Evolutionary conservation across 2,329 filamentous ascomycete species (phyloP).

Genomic region (Trichoderma guizhouense): DNA sequence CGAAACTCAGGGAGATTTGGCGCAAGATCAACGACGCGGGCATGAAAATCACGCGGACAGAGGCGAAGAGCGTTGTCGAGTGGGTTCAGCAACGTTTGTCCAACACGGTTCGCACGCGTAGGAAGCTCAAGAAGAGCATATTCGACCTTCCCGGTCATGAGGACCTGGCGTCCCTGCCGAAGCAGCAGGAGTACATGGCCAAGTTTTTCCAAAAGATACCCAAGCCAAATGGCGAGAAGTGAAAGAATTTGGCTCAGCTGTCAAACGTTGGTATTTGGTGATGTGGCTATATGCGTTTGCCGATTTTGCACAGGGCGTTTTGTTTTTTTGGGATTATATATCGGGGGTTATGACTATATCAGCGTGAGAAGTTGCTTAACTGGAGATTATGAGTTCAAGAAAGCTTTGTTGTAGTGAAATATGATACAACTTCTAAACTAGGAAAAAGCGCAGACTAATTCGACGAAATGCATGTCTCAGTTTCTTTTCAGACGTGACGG

Average conservation of each 20-base stretch:
- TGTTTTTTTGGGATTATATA: background rate
- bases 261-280: background rate
- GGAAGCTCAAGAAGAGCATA: slow-evolving; percentile 50
- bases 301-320: background rate
- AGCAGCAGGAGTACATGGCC: slow-evolving; percentile 50
- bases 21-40: slow-evolving; percentile 70
- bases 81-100: slow-evolving; percentile 70
- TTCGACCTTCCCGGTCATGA: slow-evolving; percentile 39
- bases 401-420: slow-evolving; percentile 24
- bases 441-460: slow-evolving; percentile 24
- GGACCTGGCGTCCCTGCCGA: slow-evolving; percentile 40
- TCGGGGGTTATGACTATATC: background rate
- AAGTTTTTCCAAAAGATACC: slow-evolving; percentile 39
- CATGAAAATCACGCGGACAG: slow-evolving; percentile 66
- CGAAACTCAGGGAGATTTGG: slow-evolving; percentile 55
- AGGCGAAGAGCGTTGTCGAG: slow-evolving; percentile 74
- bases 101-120: slow-evolving; percentile 66
- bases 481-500: background rate
- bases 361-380: background rate
- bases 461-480: slow-evolving; percentile 16
- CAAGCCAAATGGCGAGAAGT: background rate
- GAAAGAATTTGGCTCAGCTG: background rate
- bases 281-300: background rate
- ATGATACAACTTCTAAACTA: slow-evolving; percentile 37
- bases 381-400: background rate